phyloP scores from a whole-genome alignment of 257 asterid genomes.

The Capsicum chinense region DNA sequence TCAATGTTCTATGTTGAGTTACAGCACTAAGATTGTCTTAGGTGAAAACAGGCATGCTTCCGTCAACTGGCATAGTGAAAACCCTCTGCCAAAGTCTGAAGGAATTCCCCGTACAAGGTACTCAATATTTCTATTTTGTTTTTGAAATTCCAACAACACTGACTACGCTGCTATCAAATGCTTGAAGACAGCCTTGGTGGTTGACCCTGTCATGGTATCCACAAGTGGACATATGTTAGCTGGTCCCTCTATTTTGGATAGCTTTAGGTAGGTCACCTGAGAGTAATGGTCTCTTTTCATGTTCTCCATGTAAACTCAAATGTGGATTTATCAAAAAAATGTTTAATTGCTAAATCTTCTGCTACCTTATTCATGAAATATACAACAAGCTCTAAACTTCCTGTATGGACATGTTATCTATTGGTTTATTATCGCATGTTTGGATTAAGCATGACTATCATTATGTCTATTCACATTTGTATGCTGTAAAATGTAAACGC shows the following conservation, averaged over 20 bases:
- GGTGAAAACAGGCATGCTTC: constrained; percentile 99
- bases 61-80: constrained; percentile 76
- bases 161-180: constrained; percentile 33
- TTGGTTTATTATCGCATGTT: neutral
- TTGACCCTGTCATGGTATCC: constrained; percentile 98
- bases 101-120: constrained; percentile 78
- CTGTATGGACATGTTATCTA: neutral
- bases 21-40: constrained; percentile 47
- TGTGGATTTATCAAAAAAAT: neutral
- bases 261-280: constrained; percentile 59
- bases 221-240: constrained; percentile 89
- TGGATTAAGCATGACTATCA: constrained; percentile 7
- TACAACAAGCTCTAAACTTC: neutral
- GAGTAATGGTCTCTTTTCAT: neutral
- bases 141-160: neutral
- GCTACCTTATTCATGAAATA: constrained; percentile 14
- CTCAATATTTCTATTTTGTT: neutral
- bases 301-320: neutral
- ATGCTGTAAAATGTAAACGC: neutral
- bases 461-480: constrained; percentile 1
- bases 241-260: constrained; percentile 65
- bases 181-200: constrained; percentile 86
- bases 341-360: neutral
- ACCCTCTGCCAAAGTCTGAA: constrained; percentile 69
- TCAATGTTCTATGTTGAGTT: neutral